These are phyloP conservation scores for Cucurbita ficifolia DNA, from an alignment of 306 rosid species.

Conservation along the genomic window DNA sequence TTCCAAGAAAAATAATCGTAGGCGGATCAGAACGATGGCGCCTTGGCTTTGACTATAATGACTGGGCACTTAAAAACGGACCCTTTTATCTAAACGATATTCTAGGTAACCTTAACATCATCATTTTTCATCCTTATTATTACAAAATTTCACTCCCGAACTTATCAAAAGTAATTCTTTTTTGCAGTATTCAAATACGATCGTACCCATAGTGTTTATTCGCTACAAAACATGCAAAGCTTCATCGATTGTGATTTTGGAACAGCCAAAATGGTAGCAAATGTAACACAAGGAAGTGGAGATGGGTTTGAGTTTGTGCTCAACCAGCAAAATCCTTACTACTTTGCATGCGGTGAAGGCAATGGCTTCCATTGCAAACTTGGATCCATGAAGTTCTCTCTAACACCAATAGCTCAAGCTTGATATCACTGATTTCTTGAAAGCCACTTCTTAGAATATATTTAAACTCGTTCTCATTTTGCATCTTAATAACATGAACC, in stretches of 20 bases:
- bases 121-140: not conserved
- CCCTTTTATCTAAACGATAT: conserved; percentile 52
- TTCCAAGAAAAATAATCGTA: conserved; percentile 16
- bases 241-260: conserved; percentile 35
- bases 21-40: conserved; percentile 51
- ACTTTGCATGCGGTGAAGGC: conserved; percentile 46
- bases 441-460: too few relatives aligned
- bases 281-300: conserved; percentile 33
- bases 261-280: conserved; percentile 22
- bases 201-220: conserved; percentile 30
- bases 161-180: not conserved
- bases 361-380: conserved; percentile 42
- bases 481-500: too few relatives aligned
- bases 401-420: conserved; percentile 25
- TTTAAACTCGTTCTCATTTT: too few relatives aligned
- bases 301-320: conserved; percentile 34
- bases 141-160: not conserved
- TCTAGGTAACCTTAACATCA: conserved; percentile 19
- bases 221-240: conserved; percentile 21
- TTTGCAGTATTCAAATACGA: conserved; percentile 61
- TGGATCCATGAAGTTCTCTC: conserved; percentile 54
- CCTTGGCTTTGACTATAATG: conserved; percentile 34
- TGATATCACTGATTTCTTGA: too few relatives aligned
- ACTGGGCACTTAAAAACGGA: conserved; percentile 36
- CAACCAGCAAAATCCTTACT: conserved; percentile 38